Evolutionary conservation across 169 alveolate genomes (phyloP), one percentile per base, ranked within the genome.

Genomic region (Perkinsus marinus): DNA sequence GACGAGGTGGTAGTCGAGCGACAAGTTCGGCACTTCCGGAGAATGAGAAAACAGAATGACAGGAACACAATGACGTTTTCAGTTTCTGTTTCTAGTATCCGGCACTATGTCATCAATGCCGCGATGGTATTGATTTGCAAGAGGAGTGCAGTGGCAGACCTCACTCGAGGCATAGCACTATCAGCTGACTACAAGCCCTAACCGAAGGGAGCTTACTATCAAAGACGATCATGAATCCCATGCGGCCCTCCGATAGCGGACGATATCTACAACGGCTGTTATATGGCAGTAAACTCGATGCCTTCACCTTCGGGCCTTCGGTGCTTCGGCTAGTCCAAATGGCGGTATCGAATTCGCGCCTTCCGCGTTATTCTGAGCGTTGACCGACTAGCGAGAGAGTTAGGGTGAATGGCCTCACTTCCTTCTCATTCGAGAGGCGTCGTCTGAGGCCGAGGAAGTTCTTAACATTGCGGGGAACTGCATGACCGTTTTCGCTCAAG

Each of bases 161-260:
- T n/a, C n/a, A n/a, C n/a, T n/a, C n/a, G n/a, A n/a, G n/a, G n/a
- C n/a, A n/a, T n/a, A n/a, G n/a, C n/a, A n/a, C n/a, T n/a, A n/a
- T n/a, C n/a, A n/a, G n/a, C n/a, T n/a, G n/a, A n/a, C n/a, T n/a
- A n/a, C n/a, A n/a, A 41, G 46, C 46, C 46, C 46, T n/a, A n/a
- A 10, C 46, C 46, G 3, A 3, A 41, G 19, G 10, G 46, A 41
- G 3, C 79, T 57, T 90, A 36, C 69, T 57, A 69, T 90, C 91
- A n/a, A 90, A 90, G 16, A 90, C 91, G 38, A 90, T 90, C 79
- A 90, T 26, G 22, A 90, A 90, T 3, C 91, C 91, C 91, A 90
- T 90, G n/a, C 91, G 34, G 10, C 91, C 91, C 37, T 90, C 57
- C 39, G 91, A 26, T 34, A 39, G 26, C 39, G 91, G 68, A 10